These are phyloP conservation scores for Mycosphaerelloides madeirae DNA, from an alignment of 2,329 filamentous ascomycete species.

Conservation along the genomic window DNA sequence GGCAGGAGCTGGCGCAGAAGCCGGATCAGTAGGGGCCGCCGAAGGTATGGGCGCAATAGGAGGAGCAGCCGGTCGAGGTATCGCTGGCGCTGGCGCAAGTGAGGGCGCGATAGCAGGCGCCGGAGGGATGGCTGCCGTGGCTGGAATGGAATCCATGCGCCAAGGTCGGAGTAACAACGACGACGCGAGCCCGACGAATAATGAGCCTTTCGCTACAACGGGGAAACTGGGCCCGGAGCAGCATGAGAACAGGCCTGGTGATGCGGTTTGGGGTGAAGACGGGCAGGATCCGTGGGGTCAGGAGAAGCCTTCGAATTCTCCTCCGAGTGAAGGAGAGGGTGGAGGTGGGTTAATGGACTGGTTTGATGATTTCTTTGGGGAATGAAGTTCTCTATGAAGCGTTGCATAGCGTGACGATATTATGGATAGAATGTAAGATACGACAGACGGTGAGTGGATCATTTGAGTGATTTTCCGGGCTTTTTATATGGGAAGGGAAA, in stretches of 20 bases:
- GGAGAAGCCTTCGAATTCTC: conserved; percentile 33
- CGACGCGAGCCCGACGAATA: conserved; percentile 30
- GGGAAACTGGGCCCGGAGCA: conserved; percentile 10
- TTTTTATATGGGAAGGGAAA: too few relatives aligned
- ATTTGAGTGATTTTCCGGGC: too few relatives aligned
- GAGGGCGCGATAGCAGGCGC: conserved; percentile 45
- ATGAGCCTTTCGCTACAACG: conserved; percentile 24
- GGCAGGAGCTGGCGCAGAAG: conserved; percentile 36
- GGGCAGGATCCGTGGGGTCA: conserved; percentile 28
- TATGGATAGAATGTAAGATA: too few relatives aligned
- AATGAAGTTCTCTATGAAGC: neutral
- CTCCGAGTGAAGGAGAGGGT: conserved; percentile 20
- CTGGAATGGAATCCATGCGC: conserved; percentile 61
- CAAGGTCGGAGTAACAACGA: conserved; percentile 33
- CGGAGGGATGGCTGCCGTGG: conserved; percentile 57
- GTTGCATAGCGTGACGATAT: too few relatives aligned
- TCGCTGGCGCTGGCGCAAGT: conserved; percentile 35
- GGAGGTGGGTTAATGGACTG: conserved; percentile 16
- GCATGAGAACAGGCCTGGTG: conserved; percentile 12
- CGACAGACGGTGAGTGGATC: too few relatives aligned
- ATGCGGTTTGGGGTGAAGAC: conserved; percentile 24
- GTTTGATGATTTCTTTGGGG: conserved; percentile 18
- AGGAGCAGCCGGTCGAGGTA: conserved; percentile 33
- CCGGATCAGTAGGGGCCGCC: conserved; percentile 29
- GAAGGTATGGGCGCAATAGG: conserved; percentile 33